Evolutionary conservation across 352 stramenopile genomes (phyloP), one percentile per base, ranked within the genome.

Genomic region (Phytophthora pseudosyringae): DNA sequence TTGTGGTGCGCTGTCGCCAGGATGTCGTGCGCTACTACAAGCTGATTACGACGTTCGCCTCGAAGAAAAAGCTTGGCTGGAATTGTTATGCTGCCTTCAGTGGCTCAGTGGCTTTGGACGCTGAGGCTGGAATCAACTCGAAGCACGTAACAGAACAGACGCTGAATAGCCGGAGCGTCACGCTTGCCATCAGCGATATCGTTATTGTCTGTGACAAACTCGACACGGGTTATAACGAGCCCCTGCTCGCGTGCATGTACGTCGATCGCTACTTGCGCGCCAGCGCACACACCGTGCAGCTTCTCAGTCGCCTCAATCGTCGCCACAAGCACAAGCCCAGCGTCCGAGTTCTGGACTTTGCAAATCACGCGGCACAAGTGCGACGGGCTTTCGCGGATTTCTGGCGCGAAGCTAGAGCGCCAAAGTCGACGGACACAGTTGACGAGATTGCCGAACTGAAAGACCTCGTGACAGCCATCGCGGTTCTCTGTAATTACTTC

Each of bases 191-290:
- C 28, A 90, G 81, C 29, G 84, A 93, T 46, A 65, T 94, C 13
- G 79, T 95, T 26, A 86, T 95, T 59, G 87, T 95, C 5, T 95
- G 87, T 70, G 87, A 95, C 51, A 95, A 95, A 50, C 81, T 95
- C 6, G 87, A 95, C 45, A 95, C 87, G 2, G 87, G 87, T 3
- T 95, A 91, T 74, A 95, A 92, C 48, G 85, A 95, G 38, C 85
- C 87, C 0, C 43, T 83, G 32, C 71, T 95, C 12, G 67, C 79
- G 4, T 84, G 76, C 21, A 93, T 95, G 84, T 95, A 93, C 57
- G 83, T 95, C n/a, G 87, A 95, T 59, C 83, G 87, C 10, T 83
- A 87, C 35, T 66, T 95, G 33, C 80, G 78, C 5, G 81, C 81
- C 5, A 86, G 73, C 18, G 69, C 76, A 1, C 84, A 90, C 26